These are phyloP conservation scores for Quercus agrifolia DNA, from an alignment of 306 rosid genomes.

Conservation along the genomic window DNA sequence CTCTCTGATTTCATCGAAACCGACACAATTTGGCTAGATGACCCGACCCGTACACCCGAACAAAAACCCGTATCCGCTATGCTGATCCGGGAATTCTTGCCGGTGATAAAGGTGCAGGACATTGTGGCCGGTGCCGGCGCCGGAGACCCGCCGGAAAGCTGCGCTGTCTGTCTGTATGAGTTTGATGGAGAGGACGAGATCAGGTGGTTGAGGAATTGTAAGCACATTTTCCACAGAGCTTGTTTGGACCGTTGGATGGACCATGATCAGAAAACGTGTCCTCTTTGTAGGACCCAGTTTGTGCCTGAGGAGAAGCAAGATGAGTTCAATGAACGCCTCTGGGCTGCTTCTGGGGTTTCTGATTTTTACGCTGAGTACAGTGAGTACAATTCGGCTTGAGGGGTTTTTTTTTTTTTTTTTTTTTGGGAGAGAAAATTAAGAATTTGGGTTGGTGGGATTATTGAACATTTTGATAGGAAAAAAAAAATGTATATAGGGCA, in stretches of 20 bases:
- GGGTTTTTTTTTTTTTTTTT: neutral
- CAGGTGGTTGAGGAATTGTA: slow-evolving; percentile 75
- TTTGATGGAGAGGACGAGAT: slow-evolving; percentile 65
- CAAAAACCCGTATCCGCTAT: slow-evolving; percentile 53
- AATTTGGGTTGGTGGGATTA: neutral
- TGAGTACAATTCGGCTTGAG: slow-evolving; percentile 37
- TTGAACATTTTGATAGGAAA: neutral
- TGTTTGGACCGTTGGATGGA: slow-evolving; percentile 98
- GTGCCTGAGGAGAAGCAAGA: slow-evolving; percentile 54
- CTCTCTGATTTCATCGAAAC: slow-evolving; percentile 70
- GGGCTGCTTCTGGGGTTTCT: slow-evolving; percentile 54
- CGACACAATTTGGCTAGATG: slow-evolving; percentile 41
- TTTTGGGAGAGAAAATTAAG: too few species aligned
- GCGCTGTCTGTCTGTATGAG: slow-evolving; percentile 78
- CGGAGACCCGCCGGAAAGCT: slow-evolving; percentile 42
- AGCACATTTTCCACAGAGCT: slow-evolving; percentile 75
- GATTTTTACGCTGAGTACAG: slow-evolving; percentile 35
- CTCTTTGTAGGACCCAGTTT: slow-evolving; percentile 74
- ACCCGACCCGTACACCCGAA: slow-evolving; percentile 12
- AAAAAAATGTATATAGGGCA: slow-evolving; percentile 25
- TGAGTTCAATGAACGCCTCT: slow-evolving; percentile 64
- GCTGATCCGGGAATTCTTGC: slow-evolving; percentile 69
- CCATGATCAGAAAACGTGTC: slow-evolving; percentile 87
- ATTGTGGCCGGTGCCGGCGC: slow-evolving; percentile 3
- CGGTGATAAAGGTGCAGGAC: slow-evolving; percentile 45